phyloP scores from a whole-genome alignment of 306 rosid genomes.

The Inga oerstediana region DNA sequence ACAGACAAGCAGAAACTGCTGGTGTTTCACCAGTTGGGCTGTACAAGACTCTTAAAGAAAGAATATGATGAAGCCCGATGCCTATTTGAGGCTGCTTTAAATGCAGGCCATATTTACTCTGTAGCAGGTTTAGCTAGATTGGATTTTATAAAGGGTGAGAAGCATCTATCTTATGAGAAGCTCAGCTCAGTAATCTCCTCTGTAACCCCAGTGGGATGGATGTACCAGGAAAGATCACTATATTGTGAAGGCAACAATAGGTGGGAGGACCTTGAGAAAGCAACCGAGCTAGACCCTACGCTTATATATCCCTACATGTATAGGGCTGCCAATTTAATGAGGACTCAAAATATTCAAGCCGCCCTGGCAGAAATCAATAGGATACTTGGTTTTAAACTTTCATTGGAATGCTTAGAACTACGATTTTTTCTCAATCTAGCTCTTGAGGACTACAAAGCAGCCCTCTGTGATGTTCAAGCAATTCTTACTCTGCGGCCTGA shows the following conservation, averaged over 20 bases:
- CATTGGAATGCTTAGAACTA: conserved; percentile 88
- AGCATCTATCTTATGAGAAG: conserved; percentile 65
- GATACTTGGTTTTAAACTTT: conserved; percentile 86
- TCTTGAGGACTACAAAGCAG: conserved; percentile 81
- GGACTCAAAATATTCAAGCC: conserved; percentile 62
- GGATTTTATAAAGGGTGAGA: conserved; percentile 60
- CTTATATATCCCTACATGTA: conserved; percentile 88
- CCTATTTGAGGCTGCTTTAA: conserved; percentile 75
- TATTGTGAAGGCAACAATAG: conserved; percentile 69
- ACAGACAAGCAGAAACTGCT: conserved; percentile 68
- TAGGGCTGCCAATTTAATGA: conserved; percentile 78
- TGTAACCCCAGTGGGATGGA: conserved; percentile 74
- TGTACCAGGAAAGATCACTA: conserved; percentile 88
- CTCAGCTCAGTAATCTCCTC: conserved; percentile 69
- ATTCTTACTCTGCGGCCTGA: conserved; percentile 79
- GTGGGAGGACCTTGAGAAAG: conserved; percentile 87
- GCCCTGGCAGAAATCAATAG: conserved; percentile 79
- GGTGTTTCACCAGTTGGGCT: conserved; percentile 78
- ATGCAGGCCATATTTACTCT: conserved; percentile 84
- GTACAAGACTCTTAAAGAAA: conserved; percentile 70
- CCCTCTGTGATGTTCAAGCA: conserved; percentile 86
- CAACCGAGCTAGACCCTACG: conserved; percentile 84
- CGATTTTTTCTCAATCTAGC: conserved; percentile 80
- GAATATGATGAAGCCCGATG: conserved; percentile 71
- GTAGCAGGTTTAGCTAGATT: conserved; percentile 78